Base-by-base conservation (phyloP, 345 rosid species). In the Boechera divaricarpa region DNA sequence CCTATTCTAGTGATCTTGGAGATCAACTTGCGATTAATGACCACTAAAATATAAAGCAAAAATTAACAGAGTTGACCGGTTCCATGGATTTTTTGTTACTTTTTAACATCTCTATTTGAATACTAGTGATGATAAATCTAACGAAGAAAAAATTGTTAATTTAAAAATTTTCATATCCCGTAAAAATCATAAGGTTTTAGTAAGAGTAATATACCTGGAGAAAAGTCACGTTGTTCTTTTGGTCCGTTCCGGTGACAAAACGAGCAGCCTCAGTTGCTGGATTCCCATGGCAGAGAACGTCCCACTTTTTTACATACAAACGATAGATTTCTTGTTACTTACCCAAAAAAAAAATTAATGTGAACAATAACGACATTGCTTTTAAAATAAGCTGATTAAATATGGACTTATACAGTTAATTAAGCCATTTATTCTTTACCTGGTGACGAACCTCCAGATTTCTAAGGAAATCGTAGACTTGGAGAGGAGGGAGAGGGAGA, bases 261-360 rank as follows among this genome's bases (percentile, higher is more conserved):
- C 72, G 81, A 51, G 81, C 81, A n/a, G 88, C 56, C 79, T 87
- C 90, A 4, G 58, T 76, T 26, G 79, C 85, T 1, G 84, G 84
- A 21, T 72, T 78, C 8, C 87, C 88, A 56, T 81, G 82, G 63
- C 86, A 83, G 16, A 89, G 90, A 26, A 88, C 83, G 70, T 91
- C 98, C 98, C 97, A 91, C 98, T 94, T 83, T 42, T 41, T 57
- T 8, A 16, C 67, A 57, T 48, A 13, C 48, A 69, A 70, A 56
- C 10, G 6, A 7, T 18, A 62, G 7, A 31, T 9, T 52, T 76
- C 31, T 24, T 62, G 57, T 69, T 61, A 69, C 4, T 10, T 53
- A 66, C 15, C 1, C 10, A 65, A 64, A 4, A 52, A 54, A 59
- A 3, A 42, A 42, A 11, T 2, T 10, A 26, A 55, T 32, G 41